A percentile compares a stretch with the other conserved stretches of the same genome.
phyloP scores from a whole-genome alignment of 163 green algal genomes.

The Prototheca cutis region DNA sequence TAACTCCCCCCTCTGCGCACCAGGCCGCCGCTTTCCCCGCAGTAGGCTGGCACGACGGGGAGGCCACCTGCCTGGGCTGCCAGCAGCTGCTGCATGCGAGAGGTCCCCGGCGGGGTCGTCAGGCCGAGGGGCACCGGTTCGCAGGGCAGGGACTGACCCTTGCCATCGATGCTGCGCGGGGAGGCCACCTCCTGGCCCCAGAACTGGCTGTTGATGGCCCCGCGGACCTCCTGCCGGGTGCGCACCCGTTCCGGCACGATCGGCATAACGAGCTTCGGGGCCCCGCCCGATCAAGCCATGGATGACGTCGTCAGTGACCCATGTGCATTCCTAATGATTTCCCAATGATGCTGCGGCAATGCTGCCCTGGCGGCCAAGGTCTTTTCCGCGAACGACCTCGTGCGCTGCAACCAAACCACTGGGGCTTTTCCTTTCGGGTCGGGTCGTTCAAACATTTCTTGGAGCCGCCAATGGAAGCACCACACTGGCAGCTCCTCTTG shows the following conservation, averaged over 20 bases:
- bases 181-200: conserved; percentile 45
- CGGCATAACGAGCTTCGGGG: conserved; percentile 40
- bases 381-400: too few relatives aligned
- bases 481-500: too few relatives aligned
- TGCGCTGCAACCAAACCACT: too few relatives aligned
- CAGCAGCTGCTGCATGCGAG: conserved; percentile 55
- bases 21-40: conserved; percentile 29
- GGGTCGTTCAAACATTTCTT: too few relatives aligned
- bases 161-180: conserved; percentile 32
- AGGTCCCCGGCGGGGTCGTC: conserved; percentile 38
- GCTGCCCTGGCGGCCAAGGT: too few relatives aligned
- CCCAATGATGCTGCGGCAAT: too few relatives aligned
- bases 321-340: too few relatives aligned
- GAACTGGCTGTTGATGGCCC: conserved; percentile 50
- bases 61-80: conserved; percentile 47
- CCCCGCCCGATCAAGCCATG: too few relatives aligned
- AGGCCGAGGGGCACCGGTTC: conserved; percentile 49
- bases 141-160: conserved; percentile 27
- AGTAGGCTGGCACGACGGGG: conserved; percentile 41
- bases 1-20: too few relatives aligned
- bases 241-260: conserved; percentile 47
- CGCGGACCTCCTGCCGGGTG: conserved; percentile 34
- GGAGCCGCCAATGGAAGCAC: too few relatives aligned
- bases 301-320: too few relatives aligned
- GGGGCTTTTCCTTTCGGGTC: too few relatives aligned